These are phyloP conservation scores for Tilletia walkeri DNA, from an alignment of 1,284 basidiomycete genomes.

Conservation along the genomic window DNA sequence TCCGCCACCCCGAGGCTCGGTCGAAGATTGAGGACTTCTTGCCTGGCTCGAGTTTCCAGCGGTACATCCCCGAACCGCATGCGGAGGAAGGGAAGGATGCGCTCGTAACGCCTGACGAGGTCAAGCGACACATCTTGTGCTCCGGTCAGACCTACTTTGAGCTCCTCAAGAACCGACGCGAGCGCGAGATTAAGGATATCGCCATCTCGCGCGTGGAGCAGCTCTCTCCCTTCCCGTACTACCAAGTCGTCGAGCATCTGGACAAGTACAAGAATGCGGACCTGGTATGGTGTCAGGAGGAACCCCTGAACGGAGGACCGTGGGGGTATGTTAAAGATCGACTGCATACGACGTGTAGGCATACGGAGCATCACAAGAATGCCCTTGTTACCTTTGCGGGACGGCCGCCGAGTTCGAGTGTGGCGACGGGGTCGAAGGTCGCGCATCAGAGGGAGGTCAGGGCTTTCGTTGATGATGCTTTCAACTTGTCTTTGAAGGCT, in stretches of 20 bases:
- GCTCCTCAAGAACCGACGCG: slow-evolving; percentile 63
- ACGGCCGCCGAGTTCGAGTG: slow-evolving; percentile 56
- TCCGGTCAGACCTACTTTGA: slow-evolving; percentile 88
- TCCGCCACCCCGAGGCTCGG: slow-evolving; percentile 87
- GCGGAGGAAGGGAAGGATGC: slow-evolving; percentile 62
- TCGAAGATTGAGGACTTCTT: slow-evolving; percentile 84
- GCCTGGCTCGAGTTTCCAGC: slow-evolving; percentile 84
- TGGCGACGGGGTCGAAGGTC: slow-evolving; percentile 85
- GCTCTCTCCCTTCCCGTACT: slow-evolving; percentile 92
- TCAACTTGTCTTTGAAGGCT: slow-evolving; percentile 36
- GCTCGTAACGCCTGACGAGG: slow-evolving; percentile 76
- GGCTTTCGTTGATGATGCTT: slow-evolving; percentile 44
- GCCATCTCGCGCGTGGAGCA: slow-evolving; percentile 94
- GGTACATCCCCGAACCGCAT: slow-evolving; percentile 84
- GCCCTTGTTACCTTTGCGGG: slow-evolving; percentile 60
- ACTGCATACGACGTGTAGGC: slow-evolving; percentile 46
- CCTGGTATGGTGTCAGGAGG: slow-evolving; percentile 84
- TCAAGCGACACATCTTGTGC: slow-evolving; percentile 79
- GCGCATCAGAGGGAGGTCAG: slow-evolving; percentile 53
- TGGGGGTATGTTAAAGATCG: slow-evolving; percentile 88
- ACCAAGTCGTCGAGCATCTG: slow-evolving; percentile 56
- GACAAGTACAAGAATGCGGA: slow-evolving; percentile 95
- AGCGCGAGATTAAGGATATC: slow-evolving; percentile 70
- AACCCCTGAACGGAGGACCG: slow-evolving; percentile 72
- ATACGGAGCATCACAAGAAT: slow-evolving; percentile 72